phyloP scores from a whole-genome alignment of 106 monocot genomes.

The Iris macrosiphon region DNA sequence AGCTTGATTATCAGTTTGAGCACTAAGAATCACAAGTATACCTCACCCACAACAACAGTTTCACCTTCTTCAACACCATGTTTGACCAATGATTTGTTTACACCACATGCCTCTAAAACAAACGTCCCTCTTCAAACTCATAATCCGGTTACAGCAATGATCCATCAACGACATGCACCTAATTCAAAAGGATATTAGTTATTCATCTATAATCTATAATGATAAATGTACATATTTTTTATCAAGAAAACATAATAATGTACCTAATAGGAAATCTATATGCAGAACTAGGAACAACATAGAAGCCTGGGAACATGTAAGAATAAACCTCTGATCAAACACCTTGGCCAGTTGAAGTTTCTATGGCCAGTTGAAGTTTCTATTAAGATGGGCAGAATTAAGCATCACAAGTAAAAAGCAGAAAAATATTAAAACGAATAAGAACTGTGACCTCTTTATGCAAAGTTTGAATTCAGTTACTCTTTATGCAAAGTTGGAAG shows the following conservation, averaged over 20 bases:
- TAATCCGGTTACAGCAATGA: constrained; percentile 84
- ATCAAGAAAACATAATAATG: background rate
- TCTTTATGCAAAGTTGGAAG: too few relatives aligned
- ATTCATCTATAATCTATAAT: background rate
- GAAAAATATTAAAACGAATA: too few relatives aligned
- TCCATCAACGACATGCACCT: constrained; percentile 98
- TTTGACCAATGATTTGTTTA: constrained; percentile 82
- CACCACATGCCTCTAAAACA: constrained; percentile 98
- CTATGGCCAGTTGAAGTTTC: too few relatives aligned
- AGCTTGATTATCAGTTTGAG: too few relatives aligned
- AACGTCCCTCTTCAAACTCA: constrained; percentile 94
- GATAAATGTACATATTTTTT: background rate
- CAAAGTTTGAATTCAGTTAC: too few relatives aligned
- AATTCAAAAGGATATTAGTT: too few relatives aligned
- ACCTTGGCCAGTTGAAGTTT: too few relatives aligned
- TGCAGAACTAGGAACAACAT: background rate
- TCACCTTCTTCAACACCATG: constrained; percentile 94
- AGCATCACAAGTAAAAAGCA: too few relatives aligned
- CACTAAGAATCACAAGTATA: constrained; percentile 22
- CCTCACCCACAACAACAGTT: constrained; percentile 90
- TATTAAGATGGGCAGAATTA: too few relatives aligned
- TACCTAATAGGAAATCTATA: background rate
- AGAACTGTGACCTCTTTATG: too few relatives aligned
- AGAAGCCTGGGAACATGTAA: too few relatives aligned
- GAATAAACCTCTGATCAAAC: too few relatives aligned